phyloP scores from a whole-genome alignment of 208 protist species.

The Acanthamoeba healyi region DNA sequence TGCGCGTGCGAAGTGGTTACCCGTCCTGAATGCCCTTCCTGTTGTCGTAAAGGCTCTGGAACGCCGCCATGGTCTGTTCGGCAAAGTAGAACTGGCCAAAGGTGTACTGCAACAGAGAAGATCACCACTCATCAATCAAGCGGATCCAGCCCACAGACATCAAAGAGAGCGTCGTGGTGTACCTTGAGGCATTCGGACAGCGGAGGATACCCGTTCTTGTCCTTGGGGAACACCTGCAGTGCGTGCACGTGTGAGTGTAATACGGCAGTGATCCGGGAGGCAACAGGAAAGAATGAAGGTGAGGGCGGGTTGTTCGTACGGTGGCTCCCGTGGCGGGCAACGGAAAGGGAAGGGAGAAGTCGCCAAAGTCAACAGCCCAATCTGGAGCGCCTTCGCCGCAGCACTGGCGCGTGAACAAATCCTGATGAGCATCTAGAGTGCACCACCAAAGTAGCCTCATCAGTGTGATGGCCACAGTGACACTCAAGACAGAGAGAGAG shows the following conservation, averaged over 20 bases:
- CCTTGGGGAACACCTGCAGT: conserved; percentile 22
- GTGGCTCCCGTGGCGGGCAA: not conserved
- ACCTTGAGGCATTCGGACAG: conserved; percentile 55
- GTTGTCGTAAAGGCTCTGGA: conserved; percentile 69
- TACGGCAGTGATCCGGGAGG: not conserved
- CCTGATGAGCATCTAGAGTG: conserved; percentile 85
- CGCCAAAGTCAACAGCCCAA: conserved; percentile 71
- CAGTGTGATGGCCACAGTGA: too few relatives aligned
- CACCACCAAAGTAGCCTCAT: too few relatives aligned
- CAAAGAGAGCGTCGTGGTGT: not conserved
- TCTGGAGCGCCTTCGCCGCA: conserved; percentile 86
- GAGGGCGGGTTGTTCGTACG: not conserved
- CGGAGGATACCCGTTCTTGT: conserved; percentile 44
- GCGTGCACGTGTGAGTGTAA: not conserved
- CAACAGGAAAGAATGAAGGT: not conserved
- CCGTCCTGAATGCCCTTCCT: conserved; percentile 10
- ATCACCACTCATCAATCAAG: not conserved
- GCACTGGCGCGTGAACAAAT: conserved; percentile 80
- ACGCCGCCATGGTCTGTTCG: conserved; percentile 16
- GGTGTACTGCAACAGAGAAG: not conserved
- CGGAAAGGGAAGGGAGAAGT: conserved; percentile 24
- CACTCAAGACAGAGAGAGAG: too few relatives aligned
- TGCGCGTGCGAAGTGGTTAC: not conserved
- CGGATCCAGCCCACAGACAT: not conserved
- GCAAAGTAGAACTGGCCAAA: conserved; percentile 61